These are phyloP conservation scores for Serendipita indica DNA, from an alignment of 768 basidiomycete species.

Conservation along the genomic window DNA sequence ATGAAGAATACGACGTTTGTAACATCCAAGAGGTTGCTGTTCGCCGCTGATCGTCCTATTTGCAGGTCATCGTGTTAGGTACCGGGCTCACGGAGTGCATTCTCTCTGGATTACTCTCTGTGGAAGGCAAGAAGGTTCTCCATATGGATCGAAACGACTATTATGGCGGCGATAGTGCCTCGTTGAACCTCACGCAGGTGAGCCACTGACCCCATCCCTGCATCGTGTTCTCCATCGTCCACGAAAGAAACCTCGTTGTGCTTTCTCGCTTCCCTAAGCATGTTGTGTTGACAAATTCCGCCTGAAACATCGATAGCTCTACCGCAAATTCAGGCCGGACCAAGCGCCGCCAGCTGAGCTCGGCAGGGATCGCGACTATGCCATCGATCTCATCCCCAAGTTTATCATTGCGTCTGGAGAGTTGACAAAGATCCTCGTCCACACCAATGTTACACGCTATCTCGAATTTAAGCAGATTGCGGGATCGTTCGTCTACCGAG, in stretches of 20 bases:
- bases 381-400: slow-evolving; percentile 95
- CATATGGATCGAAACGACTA: slow-evolving; percentile 99
- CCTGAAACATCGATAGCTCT: slow-evolving; percentile 64
- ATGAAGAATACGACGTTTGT: slow-evolving; percentile 95
- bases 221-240: not conserved
- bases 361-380: slow-evolving; percentile 94
- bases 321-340: slow-evolving; percentile 81
- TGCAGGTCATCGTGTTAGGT: slow-evolving; percentile 77
- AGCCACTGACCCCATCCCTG: slow-evolving; percentile 15
- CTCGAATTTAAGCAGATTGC: slow-evolving; percentile 99
- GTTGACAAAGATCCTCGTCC: slow-evolving; percentile 93
- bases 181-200: slow-evolving; percentile 94
- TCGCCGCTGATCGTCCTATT: not conserved
- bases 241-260: not conserved
- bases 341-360: slow-evolving; percentile 66
- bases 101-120: slow-evolving; percentile 93
- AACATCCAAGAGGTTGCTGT: not conserved
- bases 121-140: slow-evolving; percentile 98
- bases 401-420: slow-evolving; percentile 98
- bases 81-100: slow-evolving; percentile 98
- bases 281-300: too few species aligned
- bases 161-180: slow-evolving; percentile 94
- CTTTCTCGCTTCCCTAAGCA: too few species aligned
- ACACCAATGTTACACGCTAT: slow-evolving; percentile 96
- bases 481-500: slow-evolving; percentile 93